A percentile compares a stretch with the other conserved stretches of the same genome.
These are phyloP conservation scores for Colletotrichum tanaceti DNA, from an alignment of 2,329 filamentous ascomycete genomes.

Conservation along the genomic window DNA sequence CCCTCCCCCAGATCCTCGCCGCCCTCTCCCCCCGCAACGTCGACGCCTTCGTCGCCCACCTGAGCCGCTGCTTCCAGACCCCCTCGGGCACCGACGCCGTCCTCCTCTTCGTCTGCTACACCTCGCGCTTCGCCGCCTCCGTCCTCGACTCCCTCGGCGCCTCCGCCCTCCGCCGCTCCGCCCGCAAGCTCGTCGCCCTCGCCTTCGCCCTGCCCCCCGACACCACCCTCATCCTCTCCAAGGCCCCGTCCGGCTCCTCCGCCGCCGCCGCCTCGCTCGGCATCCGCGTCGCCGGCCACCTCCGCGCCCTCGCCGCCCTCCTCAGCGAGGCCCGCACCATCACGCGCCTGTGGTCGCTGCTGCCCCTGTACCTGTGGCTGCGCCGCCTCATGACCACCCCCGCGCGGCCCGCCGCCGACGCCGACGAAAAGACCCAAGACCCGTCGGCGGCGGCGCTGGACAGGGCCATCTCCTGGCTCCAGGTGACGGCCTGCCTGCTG, in stretches of 20 bases:
- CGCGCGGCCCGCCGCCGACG: conserved; percentile 43
- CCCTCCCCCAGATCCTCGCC: conserved; percentile 48
- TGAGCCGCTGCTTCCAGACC: conserved; percentile 73
- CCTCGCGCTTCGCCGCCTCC: conserved; percentile 66
- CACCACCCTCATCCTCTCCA: conserved; percentile 59
- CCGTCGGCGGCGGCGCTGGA: conserved; percentile 53
- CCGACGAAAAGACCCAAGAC: conserved; percentile 53
- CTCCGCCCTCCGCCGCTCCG: conserved; percentile 66
- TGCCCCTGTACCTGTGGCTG: conserved; percentile 79
- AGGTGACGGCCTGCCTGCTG: conserved; percentile 73
- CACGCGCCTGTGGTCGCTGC: conserved; percentile 78
- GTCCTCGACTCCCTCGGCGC: conserved; percentile 65
- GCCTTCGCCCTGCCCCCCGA: conserved; percentile 63
- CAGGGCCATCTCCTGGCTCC: conserved; percentile 69
- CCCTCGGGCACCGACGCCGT: conserved; percentile 76
- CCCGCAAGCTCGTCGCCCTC: conserved; percentile 64
- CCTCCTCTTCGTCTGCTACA: conserved; percentile 77
- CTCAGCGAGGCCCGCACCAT: conserved; percentile 80
- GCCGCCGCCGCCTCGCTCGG: conserved; percentile 56
- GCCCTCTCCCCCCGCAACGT: conserved; percentile 53
- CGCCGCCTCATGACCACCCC: conserved; percentile 58
- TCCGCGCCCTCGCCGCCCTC: conserved; percentile 72
- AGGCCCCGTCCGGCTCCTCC: conserved; percentile 48
- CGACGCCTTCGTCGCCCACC: conserved; percentile 66
- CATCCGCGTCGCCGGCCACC: conserved; percentile 61